Evolutionary conservation across 2,329 filamentous ascomycete genomes (phyloP).

Genomic region (Thielaviopsis cerberus): DNA sequence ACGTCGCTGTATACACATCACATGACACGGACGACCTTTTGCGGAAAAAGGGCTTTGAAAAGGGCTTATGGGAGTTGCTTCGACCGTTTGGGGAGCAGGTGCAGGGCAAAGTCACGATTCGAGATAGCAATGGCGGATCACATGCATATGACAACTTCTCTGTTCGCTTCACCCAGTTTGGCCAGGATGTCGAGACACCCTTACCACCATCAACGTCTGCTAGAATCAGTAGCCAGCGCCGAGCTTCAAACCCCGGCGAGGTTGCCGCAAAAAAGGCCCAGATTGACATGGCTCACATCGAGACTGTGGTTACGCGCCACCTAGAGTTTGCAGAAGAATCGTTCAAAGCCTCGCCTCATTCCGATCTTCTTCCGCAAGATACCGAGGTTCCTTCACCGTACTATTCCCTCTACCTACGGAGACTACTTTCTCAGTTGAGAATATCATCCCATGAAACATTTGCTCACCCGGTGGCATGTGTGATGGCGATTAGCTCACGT

Average conservation of each 20-base stretch:
- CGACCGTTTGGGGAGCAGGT: constrained; percentile 81
- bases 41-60: constrained; percentile 63
- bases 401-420: constrained; percentile 67
- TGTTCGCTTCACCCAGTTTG: constrained; percentile 63
- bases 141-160: constrained; percentile 77
- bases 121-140: constrained; percentile 76
- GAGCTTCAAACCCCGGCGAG: constrained; percentile 4
- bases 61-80: constrained; percentile 68
- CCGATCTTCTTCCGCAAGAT: constrained; percentile 22
- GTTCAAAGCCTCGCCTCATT: constrained; percentile 19
- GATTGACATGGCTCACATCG: constrained; percentile 41
- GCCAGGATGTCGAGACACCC: constrained; percentile 35
- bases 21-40: constrained; percentile 67
- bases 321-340: constrained; percentile 53
- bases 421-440: constrained; percentile 62
- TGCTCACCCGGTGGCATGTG: constrained; percentile 78
- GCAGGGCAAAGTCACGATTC: constrained; percentile 69
- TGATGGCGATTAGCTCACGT: constrained; percentile 86
- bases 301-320: constrained; percentile 64
- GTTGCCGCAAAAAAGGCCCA: constrained; percentile 10
- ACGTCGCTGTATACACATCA: constrained; percentile 75
- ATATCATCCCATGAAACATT: constrained; percentile 81
- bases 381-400: constrained; percentile 50
- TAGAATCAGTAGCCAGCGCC: constrained; percentile 4
- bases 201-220: constrained; percentile 20